Evolutionary conservation across 2,329 filamentous ascomycete species (phyloP).

Genomic region (Sarocladium oryzae): DNA sequence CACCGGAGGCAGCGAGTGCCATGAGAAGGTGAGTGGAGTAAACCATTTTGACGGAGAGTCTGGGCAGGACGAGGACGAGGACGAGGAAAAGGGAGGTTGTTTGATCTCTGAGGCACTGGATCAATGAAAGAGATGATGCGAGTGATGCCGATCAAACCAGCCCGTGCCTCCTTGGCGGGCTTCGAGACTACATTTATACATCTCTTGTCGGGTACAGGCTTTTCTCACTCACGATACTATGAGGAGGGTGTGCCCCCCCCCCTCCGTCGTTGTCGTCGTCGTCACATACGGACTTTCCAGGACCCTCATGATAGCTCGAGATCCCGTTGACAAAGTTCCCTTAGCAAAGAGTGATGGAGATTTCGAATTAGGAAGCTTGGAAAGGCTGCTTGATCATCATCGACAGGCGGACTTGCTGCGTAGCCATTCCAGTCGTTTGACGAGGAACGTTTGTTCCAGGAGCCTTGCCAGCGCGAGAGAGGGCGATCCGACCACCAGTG

Average conservation of each 20-base stretch:
- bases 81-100: too few species aligned
- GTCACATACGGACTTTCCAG: too few species aligned
- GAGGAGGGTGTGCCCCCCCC: too few species aligned
- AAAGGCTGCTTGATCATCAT: background rate
- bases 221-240: too few species aligned
- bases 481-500: too few species aligned
- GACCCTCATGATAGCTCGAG: background rate
- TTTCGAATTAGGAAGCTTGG: slow-evolving; percentile 6
- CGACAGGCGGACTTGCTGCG: background rate
- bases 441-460: background rate
- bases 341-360: background rate
- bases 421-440: background rate
- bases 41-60: background rate
- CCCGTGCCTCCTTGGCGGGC: too few species aligned
- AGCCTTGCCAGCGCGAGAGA: too few species aligned
- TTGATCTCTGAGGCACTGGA: background rate
- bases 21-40: background rate
- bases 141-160: slow-evolving; percentile 2
- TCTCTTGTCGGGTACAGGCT: too few species aligned
- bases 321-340: too few species aligned
- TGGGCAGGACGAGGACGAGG: background rate
- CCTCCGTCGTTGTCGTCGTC: too few species aligned
- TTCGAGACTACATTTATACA: too few species aligned
- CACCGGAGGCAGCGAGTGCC: slow-evolving; percentile 14
- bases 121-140: background rate